Evolutionary conservation across 805 yeast genomes (phyloP).

Genomic region (Candida stauntonica): DNA sequence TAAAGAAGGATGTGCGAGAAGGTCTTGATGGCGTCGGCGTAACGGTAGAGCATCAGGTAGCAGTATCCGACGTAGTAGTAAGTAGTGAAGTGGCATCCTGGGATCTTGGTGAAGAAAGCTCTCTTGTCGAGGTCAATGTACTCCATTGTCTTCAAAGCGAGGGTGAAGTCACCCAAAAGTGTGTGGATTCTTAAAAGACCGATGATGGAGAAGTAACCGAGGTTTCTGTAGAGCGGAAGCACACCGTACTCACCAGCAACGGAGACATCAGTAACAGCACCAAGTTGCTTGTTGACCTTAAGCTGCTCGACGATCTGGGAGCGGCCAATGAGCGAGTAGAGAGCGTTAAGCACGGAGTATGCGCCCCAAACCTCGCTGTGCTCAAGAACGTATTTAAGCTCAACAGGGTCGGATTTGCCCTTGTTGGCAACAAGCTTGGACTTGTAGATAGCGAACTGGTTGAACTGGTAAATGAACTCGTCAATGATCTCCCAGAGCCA

Average conservation of each 20-base stretch:
- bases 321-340: slow-evolving; percentile 42
- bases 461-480: slow-evolving; percentile 49
- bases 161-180: slow-evolving; percentile 43
- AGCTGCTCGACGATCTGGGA: slow-evolving; percentile 21
- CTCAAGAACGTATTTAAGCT: slow-evolving; percentile 34
- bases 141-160: slow-evolving; percentile 46
- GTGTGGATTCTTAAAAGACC: slow-evolving; percentile 48
- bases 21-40: slow-evolving; percentile 45
- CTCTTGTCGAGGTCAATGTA: slow-evolving; percentile 42
- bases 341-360: slow-evolving; percentile 43
- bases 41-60: slow-evolving; percentile 46
- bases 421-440: slow-evolving; percentile 32
- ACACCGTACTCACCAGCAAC: slow-evolving; percentile 43
- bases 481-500: slow-evolving; percentile 52
- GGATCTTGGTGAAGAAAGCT: slow-evolving; percentile 43
- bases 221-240: slow-evolving; percentile 38
- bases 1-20: slow-evolving; percentile 43
- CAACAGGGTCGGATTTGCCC: slow-evolving; percentile 27
- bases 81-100: slow-evolving; percentile 47
- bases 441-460: slow-evolving; percentile 39
- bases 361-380: slow-evolving; percentile 43
- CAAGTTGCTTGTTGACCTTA: slow-evolving; percentile 12
- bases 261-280: slow-evolving; percentile 18
- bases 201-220: slow-evolving; percentile 45
- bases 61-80: slow-evolving; percentile 49